Evolutionary conservation across 768 basidiomycete genomes (phyloP).

Genomic region (Lepiota brunneoincarnata): DNA sequence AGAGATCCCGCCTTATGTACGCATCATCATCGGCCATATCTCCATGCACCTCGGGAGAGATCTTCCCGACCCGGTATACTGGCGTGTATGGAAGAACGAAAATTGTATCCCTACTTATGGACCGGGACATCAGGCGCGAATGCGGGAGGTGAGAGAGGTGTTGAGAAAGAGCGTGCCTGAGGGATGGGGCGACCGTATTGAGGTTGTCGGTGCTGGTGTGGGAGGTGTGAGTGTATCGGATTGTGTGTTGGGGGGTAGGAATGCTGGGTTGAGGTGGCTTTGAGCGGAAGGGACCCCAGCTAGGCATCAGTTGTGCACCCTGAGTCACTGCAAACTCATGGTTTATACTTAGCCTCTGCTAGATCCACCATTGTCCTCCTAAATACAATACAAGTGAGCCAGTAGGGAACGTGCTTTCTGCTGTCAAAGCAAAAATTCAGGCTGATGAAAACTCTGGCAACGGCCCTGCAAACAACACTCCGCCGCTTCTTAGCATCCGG

Average conservation of each 20-base stretch:
- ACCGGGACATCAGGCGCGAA: constrained; percentile 70
- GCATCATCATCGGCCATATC: constrained; percentile 36
- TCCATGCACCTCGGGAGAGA: constrained; percentile 40
- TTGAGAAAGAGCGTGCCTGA: constrained; percentile 22
- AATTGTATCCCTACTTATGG: constrained; percentile 78
- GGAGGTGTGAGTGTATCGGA: constrained; percentile 86
- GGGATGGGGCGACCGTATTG: constrained; percentile 48
- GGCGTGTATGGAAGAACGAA: constrained; percentile 49
- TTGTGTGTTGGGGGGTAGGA: constrained; percentile 74
- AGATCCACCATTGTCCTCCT: too few species aligned
- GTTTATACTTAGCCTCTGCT: too few species aligned
- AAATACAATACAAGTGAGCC: too few species aligned
- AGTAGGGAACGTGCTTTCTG: too few species aligned
- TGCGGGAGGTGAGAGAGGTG: constrained; percentile 52
- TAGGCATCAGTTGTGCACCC: too few species aligned
- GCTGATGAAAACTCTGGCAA: too few species aligned
- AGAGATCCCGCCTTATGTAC: constrained; percentile 22
- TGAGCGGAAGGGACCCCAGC: not conserved
- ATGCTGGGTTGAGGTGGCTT: constrained; percentile 30
- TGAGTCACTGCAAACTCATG: too few species aligned
- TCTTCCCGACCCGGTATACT: constrained; percentile 56
- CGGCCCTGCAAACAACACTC: too few species aligned
- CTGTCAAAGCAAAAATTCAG: too few species aligned
- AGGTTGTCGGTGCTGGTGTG: constrained; percentile 81
- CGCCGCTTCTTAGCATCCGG: too few species aligned